Evolutionary conservation across 495 filamentous ascomycete genomes (phyloP).

Genomic region (Neurospora africana): DNA sequence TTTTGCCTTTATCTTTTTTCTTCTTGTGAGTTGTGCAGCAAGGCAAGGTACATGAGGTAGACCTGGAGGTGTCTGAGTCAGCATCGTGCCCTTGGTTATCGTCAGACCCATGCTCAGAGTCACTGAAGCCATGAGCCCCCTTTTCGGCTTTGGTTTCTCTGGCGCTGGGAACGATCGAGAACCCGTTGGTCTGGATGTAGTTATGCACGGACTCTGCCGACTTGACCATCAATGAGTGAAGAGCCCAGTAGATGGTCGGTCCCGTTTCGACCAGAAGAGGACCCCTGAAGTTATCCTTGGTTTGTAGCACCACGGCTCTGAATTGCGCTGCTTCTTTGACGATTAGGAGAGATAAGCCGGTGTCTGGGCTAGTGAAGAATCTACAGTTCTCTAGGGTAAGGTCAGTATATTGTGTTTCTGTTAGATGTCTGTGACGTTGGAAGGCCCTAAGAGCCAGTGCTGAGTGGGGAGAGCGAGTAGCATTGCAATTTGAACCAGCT

Average conservation of each 20-base stretch:
- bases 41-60: slow-evolving; percentile 1
- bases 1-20: slow-evolving; percentile 3
- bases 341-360: slow-evolving; percentile 21
- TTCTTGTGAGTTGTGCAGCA: neutral
- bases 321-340: slow-evolving; percentile 23
- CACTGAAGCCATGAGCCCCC: neutral
- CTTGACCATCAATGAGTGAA: slow-evolving; percentile 23
- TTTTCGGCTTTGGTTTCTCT: slow-evolving; percentile 4
- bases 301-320: slow-evolving; percentile 23
- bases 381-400: slow-evolving; percentile 27
- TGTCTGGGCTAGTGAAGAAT: slow-evolving; percentile 22
- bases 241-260: slow-evolving; percentile 8
- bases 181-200: slow-evolving; percentile 28
- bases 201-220: slow-evolving; percentile 29
- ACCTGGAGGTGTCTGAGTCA: slow-evolving; percentile 7
- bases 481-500: neutral
- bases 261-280: slow-evolving; percentile 21
- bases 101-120: neutral
- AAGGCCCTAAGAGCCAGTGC: neutral
- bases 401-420: neutral
- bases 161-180: slow-evolving; percentile 11
- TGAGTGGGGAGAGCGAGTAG: neutral
- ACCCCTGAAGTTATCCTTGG: slow-evolving; percentile 18
- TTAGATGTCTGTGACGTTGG: neutral
- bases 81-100: slow-evolving; percentile 11